phyloP scores from a whole-genome alignment of 768 basidiomycete genomes.

The Gloeopeniophorella convolvens region DNA sequence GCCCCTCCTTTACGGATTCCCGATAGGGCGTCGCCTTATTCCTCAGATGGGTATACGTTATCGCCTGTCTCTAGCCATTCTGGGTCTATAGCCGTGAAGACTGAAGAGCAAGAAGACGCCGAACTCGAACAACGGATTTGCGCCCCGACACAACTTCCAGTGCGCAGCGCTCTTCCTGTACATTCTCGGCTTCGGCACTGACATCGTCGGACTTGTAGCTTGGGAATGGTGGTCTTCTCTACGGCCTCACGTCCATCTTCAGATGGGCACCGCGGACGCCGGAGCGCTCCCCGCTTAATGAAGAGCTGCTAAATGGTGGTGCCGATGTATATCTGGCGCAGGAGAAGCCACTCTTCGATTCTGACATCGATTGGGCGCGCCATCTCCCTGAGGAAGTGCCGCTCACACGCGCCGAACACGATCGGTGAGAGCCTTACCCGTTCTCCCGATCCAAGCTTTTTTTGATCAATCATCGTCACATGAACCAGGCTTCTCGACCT shows the following conservation, averaged over 20 bases:
- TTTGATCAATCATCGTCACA: background rate
- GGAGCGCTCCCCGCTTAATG: slow-evolving; percentile 3
- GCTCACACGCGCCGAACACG: slow-evolving; percentile 27
- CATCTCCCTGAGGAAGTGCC: slow-evolving; percentile 28
- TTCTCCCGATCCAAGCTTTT: background rate
- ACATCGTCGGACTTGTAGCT: slow-evolving; percentile 16
- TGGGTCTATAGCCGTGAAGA: slow-evolving; percentile 9
- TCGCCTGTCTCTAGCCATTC: slow-evolving; percentile 8
- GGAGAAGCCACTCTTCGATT: background rate
- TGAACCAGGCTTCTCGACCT: slow-evolving; percentile 31
- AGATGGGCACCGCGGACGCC: slow-evolving; percentile 24
- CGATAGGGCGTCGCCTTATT: slow-evolving; percentile 8
- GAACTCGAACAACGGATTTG: slow-evolving; percentile 6
- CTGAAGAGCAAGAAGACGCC: slow-evolving; percentile 17
- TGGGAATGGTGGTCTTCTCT: slow-evolving; percentile 25
- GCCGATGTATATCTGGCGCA: slow-evolving; percentile 6
- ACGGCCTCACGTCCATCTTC: slow-evolving; percentile 29
- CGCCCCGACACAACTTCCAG: slow-evolving; percentile 9
- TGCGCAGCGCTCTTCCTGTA: slow-evolving; percentile 18
- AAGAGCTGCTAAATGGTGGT: slow-evolving; percentile 1
- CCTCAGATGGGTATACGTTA: slow-evolving; percentile 14
- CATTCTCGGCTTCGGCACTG: slow-evolving; percentile 20
- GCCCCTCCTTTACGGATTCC: slow-evolving; percentile 11
- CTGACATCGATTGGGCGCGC: slow-evolving; percentile 27
- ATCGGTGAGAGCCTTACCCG: slow-evolving; percentile 21